phyloP scores from a whole-genome alignment of 2,329 filamentous ascomycete genomes.

The Aspergillus intermedius region DNA sequence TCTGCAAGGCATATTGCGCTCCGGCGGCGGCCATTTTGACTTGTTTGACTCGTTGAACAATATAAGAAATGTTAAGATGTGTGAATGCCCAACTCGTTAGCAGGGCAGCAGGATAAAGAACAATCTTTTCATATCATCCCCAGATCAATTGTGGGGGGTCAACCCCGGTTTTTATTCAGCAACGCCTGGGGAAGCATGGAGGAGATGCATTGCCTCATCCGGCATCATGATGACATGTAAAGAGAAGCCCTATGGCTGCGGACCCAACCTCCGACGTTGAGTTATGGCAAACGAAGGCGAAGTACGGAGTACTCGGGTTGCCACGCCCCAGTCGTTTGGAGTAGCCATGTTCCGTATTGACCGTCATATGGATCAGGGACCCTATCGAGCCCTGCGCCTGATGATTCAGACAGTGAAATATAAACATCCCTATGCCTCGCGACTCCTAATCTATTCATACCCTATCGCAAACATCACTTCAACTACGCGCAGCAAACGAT shows the following conservation, averaged over 20 bases:
- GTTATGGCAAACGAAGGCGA: too few relatives aligned
- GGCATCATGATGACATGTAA: constrained; percentile 6
- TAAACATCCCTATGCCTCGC: too few relatives aligned
- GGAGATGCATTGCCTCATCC: neutral
- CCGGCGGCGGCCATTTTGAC: constrained; percentile 11
- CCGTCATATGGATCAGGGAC: too few relatives aligned
- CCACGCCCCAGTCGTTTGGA: neutral
- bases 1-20: constrained; percentile 19
- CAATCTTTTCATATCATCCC: neutral
- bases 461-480: too few relatives aligned
- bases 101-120: neutral
- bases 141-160: neutral
- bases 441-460: too few relatives aligned
- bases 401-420: too few relatives aligned
- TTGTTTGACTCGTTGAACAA: neutral
- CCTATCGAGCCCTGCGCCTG: too few relatives aligned
- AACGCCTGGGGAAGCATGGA: neutral
- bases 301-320: too few relatives aligned
- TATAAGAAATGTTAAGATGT: neutral
- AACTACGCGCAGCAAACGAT: too few relatives aligned
- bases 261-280: neutral
- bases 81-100: neutral
- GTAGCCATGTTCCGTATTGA: neutral
- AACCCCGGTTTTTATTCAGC: constrained; percentile 1
- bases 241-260: neutral